Evolutionary conservation across 345 rosid genomes (phyloP).

Genomic region (Ceriops tagal): DNA sequence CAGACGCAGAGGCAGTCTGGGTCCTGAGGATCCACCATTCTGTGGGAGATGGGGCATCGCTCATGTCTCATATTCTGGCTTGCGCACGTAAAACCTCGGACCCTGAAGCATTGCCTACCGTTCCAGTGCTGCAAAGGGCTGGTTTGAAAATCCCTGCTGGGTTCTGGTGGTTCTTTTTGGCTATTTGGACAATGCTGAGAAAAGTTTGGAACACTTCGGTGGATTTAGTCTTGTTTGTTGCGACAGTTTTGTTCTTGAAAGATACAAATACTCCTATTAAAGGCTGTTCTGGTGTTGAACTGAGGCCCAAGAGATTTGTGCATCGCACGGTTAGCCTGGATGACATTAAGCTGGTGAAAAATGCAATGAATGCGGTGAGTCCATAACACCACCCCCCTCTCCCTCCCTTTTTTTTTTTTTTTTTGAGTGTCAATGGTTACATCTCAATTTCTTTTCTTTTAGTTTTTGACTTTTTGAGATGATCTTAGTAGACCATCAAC

Average conservation of each 20-base stretch:
- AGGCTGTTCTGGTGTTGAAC: conserved; percentile 25
- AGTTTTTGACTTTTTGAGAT: not conserved
- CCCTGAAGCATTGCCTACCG: conserved; percentile 52
- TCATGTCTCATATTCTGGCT: conserved; percentile 46
- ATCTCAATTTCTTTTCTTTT: not conserved
- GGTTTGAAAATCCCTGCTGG: conserved; percentile 9
- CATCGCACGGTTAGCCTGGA: conserved; percentile 52
- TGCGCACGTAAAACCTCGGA: conserved; percentile 52
- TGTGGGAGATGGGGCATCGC: conserved; percentile 42
- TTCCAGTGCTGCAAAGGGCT: conserved; percentile 35
- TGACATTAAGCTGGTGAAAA: conserved; percentile 58
- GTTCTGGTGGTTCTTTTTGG: conserved; percentile 37
- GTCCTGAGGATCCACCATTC: conserved; percentile 44
- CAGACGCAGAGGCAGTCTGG: conserved; percentile 56
- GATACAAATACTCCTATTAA: conserved; percentile 36
- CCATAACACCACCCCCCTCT: no score
- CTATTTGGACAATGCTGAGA: conserved; percentile 36
- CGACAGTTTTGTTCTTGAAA: conserved; percentile 30
- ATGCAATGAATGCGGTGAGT: conserved; percentile 30
- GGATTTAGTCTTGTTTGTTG: conserved; percentile 38
- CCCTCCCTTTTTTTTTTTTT: no score
- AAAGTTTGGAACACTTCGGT: conserved; percentile 47
- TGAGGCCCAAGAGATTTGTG: conserved; percentile 36
- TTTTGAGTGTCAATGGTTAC: no score
- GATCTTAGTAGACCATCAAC: conserved; percentile 34